Conservation (phyloP, 2,329 filamentous ascomycete species). For the Aureobasidium sp. region DNA sequence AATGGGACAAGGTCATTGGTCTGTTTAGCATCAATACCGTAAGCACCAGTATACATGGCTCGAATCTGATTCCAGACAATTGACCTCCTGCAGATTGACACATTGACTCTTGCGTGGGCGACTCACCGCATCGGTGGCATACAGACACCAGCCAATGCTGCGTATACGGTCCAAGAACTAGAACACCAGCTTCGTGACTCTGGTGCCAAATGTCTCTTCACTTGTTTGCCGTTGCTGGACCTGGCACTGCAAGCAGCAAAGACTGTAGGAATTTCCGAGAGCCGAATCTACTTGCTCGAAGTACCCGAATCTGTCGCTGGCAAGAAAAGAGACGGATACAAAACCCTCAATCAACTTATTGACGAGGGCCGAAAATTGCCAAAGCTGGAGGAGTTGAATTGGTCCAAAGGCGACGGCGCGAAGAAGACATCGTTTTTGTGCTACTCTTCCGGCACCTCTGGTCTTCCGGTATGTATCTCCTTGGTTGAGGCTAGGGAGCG, state of each 20-base stretch:
- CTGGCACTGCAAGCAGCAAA: slow-evolving; percentile 59
- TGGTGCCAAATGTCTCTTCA: slow-evolving; percentile 63
- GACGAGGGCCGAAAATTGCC: slow-evolving; percentile 51
- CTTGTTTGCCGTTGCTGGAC: slow-evolving; percentile 59
- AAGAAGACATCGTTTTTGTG: slow-evolving; percentile 68
- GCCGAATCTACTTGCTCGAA: slow-evolving; percentile 62
- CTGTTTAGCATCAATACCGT: slow-evolving; percentile 78
- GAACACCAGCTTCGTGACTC: slow-evolving; percentile 66
- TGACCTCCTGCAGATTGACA: slow-evolving; percentile 55
- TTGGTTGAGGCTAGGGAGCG: neutral
- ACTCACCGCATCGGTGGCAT: slow-evolving; percentile 69
- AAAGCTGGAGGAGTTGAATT: slow-evolving; percentile 46
- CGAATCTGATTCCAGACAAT: neutral
- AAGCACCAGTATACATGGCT: slow-evolving; percentile 23
- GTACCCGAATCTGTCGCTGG: slow-evolving; percentile 51
- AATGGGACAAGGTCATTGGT: slow-evolving; percentile 75
- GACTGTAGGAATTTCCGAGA: slow-evolving; percentile 54
- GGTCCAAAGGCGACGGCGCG: slow-evolving; percentile 58
- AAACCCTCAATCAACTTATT: slow-evolving; percentile 61
- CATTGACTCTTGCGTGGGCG: slow-evolving; percentile 64
- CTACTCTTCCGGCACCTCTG: slow-evolving; percentile 74
- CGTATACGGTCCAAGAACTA: slow-evolving; percentile 63
- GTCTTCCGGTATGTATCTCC: slow-evolving; percentile 55
- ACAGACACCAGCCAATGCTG: slow-evolving; percentile 66
- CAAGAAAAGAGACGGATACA: slow-evolving; percentile 46